Conservation (phyloP, 2,329 filamentous ascomycete genomes). For the Thielaviopsis populi region DNA sequence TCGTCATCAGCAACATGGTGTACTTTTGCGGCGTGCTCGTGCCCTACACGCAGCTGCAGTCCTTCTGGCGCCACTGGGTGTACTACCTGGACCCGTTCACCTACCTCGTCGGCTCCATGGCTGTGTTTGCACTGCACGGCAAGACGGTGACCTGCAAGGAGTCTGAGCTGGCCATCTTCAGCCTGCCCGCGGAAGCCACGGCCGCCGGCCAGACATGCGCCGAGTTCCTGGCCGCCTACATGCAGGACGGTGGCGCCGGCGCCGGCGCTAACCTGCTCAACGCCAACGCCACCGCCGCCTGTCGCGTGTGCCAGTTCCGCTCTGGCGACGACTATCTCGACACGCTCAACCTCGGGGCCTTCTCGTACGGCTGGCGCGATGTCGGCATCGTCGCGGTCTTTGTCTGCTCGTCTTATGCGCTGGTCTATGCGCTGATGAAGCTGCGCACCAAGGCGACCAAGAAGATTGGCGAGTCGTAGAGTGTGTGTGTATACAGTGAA, state of each 20-base stretch:
- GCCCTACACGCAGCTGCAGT: slow-evolving; percentile 44
- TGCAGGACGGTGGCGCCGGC: slow-evolving; percentile 34
- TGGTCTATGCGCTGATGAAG: slow-evolving; percentile 35
- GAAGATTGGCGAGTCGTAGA: slow-evolving; percentile 24
- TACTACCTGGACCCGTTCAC: slow-evolving; percentile 48
- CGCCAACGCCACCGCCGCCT: slow-evolving; percentile 39
- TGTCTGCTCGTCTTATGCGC: slow-evolving; percentile 35
- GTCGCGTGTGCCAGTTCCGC: slow-evolving; percentile 46
- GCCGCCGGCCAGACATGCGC: slow-evolving; percentile 35
- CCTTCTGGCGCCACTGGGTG: slow-evolving; percentile 55
- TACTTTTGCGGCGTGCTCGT: slow-evolving; percentile 64
- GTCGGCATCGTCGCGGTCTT: slow-evolving; percentile 45
- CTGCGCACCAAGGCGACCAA: slow-evolving; percentile 34
- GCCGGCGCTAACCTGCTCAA: slow-evolving; percentile 39
- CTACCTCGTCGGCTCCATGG: slow-evolving; percentile 42
- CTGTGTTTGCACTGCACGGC: slow-evolving; percentile 37
- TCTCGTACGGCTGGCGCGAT: slow-evolving; percentile 53
- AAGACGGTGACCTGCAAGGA: slow-evolving; percentile 32
- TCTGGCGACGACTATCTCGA: slow-evolving; percentile 44
- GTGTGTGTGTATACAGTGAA: not conserved
- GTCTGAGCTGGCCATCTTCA: slow-evolving; percentile 36
- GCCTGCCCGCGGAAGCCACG: slow-evolving; percentile 27
- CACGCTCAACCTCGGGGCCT: slow-evolving; percentile 43
- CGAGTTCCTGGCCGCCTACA: slow-evolving; percentile 40
- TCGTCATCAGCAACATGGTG: slow-evolving; percentile 43